These are phyloP conservation scores for Rhynchospora tenuis DNA, from an alignment of 176 grass and related monocot genomes.

Conservation along the genomic window DNA sequence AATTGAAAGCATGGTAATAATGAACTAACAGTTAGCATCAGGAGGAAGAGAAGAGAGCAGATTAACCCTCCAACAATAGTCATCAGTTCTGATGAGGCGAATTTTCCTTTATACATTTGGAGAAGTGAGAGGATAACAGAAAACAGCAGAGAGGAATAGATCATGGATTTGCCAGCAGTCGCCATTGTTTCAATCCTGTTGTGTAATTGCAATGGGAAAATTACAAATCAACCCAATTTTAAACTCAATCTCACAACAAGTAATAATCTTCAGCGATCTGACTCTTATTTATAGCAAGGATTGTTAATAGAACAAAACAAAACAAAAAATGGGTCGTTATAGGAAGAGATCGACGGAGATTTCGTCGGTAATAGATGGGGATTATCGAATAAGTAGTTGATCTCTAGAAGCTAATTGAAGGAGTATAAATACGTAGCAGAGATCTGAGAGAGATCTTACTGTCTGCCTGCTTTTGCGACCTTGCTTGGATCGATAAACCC, in stretches of 20 bases:
- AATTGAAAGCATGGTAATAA: background rate
- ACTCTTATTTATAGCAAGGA: background rate
- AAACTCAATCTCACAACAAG: background rate
- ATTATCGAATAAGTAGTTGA: background rate
- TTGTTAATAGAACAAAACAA: too few species aligned
- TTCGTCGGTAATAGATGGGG: background rate
- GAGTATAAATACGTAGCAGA: background rate
- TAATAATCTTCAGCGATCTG: background rate
- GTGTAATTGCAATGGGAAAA: background rate
- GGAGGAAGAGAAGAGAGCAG: slow-evolving; percentile 80
- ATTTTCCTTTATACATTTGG: slow-evolving; percentile 76
- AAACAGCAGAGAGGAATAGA: slow-evolving; percentile 73
- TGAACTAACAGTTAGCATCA: slow-evolving; percentile 72
- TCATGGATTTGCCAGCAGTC: slow-evolving; percentile 62
- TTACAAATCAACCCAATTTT: background rate
- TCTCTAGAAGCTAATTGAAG: background rate
- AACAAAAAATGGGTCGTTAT: background rate
- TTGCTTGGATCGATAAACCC: slow-evolving; percentile 3
- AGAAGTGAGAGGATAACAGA: slow-evolving; percentile 84
- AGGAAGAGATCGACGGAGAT: background rate
- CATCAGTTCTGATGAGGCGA: slow-evolving; percentile 87
- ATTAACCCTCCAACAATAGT: slow-evolving; percentile 91
- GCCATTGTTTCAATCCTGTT: slow-evolving; percentile 46
- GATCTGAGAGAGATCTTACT: background rate
- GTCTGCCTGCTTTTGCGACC: background rate